Base-by-base conservation (phyloP, 148 eudicot genomes). In the Chenopodium formosanum region DNA sequence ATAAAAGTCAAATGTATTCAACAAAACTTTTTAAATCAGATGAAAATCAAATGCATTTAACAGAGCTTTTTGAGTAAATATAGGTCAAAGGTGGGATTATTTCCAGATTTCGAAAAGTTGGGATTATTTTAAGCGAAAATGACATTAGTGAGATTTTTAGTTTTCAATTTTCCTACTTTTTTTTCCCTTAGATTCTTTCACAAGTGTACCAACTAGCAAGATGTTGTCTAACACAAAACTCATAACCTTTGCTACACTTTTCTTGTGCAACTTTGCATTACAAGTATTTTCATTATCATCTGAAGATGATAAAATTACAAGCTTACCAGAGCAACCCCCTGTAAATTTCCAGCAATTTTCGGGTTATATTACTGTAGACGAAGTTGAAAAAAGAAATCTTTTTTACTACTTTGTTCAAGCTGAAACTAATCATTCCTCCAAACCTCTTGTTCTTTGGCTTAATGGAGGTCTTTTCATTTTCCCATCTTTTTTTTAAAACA, bases 401-500 rank as follows among this genome's bases (percentile, higher is more conserved):
- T 94, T 92, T 79, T 92, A 94, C 87, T 94, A 91, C 81, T 89
- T 91, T 84, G 90, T 89, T 62, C 86, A 94, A 86, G 90, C 95
- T 65, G 82, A 94, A 82, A 80, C 82, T 2, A 81, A 77, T 22
- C 88, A 88, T 78, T 78, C 88, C 76, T 81, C 91, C 52, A 90
- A 84, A 70, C 94, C 94, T 50, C 94, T 94, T 76, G 94, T 89
- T 81, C 89, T 91, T 23, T 91, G 98, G 96, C 88, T 94, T 73
- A 94, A 90, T 89, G 96, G 94, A 92, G 97, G 97, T 93, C 40
- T 27, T 34, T 37, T 5, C 0, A 5, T 19, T 27, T 27, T 60
- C 22, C n/a, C 27, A 50, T 48, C 14, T 63, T 4, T 23, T 4
- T 4, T 14, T 19, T 67, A 13, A 5, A 34, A 22, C n/a, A 1